Conservation (phyloP, 2,329 filamentous ascomycete species). For the Fusarium sp. region DNA sequence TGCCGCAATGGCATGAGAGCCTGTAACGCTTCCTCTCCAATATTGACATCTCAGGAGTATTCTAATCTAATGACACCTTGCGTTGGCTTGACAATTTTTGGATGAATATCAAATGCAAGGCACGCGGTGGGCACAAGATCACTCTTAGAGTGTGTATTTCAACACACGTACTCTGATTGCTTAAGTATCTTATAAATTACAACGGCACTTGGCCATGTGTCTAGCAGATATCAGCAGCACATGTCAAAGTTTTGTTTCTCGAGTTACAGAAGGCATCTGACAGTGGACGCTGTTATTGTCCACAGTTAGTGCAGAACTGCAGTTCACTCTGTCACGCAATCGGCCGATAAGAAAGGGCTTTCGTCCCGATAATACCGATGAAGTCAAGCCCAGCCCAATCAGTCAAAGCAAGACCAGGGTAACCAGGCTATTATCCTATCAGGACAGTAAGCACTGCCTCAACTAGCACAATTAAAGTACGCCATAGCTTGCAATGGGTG, state of each 20-base stretch:
- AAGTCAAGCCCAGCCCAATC: not conserved
- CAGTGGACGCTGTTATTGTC: not conserved
- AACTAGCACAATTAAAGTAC: not conserved
- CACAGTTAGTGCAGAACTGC: not conserved
- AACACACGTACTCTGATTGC: not conserved
- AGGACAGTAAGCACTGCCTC: conserved; percentile 15
- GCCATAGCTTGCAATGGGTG: not conserved
- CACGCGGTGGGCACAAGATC: not conserved
- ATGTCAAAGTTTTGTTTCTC: conserved; percentile 9
- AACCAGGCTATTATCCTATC: not conserved
- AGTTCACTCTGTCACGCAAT: conserved; percentile 11
- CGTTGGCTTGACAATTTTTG: not conserved
- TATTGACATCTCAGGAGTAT: conserved; percentile 1
- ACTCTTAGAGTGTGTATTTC: not conserved
- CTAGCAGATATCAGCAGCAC: conserved; percentile 11
- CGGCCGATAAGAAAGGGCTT: conserved; percentile 11
- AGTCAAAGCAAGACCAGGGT: not conserved
- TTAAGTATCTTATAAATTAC: not conserved
- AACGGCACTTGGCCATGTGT: not conserved
- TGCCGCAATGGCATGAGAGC: conserved; percentile 13
- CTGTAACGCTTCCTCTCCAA: conserved; percentile 15
- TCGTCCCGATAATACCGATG: conserved; percentile 15
- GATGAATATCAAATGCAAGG: not conserved
- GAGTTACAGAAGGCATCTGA: not conserved
- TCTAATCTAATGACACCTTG: not conserved